These are phyloP conservation scores for Coccinonectria pachysandricola DNA, from an alignment of 2,329 filamentous ascomycete species.

Conservation along the genomic window DNA sequence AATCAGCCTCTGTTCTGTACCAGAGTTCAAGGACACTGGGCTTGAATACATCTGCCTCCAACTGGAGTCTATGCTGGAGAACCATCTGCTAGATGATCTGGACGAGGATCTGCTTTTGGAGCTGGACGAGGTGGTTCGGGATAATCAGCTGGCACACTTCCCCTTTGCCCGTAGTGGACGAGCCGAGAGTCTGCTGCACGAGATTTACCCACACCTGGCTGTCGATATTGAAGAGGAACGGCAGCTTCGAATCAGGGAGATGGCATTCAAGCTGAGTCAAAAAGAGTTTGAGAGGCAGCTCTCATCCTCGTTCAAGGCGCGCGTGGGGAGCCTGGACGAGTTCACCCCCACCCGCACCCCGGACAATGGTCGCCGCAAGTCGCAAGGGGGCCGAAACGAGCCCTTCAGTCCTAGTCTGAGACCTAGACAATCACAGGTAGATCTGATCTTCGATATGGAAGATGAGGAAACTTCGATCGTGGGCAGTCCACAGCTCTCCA, in stretches of 20 bases:
- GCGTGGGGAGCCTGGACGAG: constrained; percentile 58
- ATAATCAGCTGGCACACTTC: constrained; percentile 69
- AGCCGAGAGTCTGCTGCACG: constrained; percentile 54
- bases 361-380: constrained; percentile 37
- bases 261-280: constrained; percentile 55
- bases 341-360: constrained; percentile 28
- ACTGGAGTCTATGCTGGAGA: constrained; percentile 84
- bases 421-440: constrained; percentile 56
- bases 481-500: constrained; percentile 20
- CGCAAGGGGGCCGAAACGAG: constrained; percentile 40
- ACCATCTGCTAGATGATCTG: constrained; percentile 74
- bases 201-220: constrained; percentile 52
- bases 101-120: constrained; percentile 75
- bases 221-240: constrained; percentile 59
- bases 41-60: constrained; percentile 89
- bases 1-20: constrained; percentile 72
- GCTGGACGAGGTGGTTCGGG: constrained; percentile 67
- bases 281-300: constrained; percentile 55
- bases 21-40: constrained; percentile 77
- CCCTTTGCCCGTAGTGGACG: constrained; percentile 70
- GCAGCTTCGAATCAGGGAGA: constrained; percentile 62
- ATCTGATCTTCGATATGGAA: constrained; percentile 93
- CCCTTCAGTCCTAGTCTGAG: constrained; percentile 57
- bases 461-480: constrained; percentile 46
- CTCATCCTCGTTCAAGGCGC: constrained; percentile 49